phyloP scores from a whole-genome alignment of 768 basidiomycete genomes.

The Tricholoma flavovirens region DNA sequence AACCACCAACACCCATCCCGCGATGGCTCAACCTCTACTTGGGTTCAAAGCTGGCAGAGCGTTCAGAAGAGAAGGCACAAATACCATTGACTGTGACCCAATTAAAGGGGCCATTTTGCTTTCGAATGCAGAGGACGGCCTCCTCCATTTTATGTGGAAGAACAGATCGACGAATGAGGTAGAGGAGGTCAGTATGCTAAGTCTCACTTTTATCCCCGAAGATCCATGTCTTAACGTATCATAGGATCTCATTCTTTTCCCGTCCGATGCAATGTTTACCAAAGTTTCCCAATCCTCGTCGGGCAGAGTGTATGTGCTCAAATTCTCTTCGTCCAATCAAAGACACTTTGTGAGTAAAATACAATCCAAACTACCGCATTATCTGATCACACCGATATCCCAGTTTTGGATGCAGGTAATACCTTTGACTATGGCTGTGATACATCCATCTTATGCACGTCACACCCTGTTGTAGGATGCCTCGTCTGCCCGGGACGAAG shows the following conservation, averaged over 20 bases:
- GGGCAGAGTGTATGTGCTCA: conserved; percentile 81
- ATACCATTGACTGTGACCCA: conserved; percentile 59
- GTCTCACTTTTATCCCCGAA: background rate
- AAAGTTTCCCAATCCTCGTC: conserved; percentile 60
- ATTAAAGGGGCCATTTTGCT: conserved; percentile 73
- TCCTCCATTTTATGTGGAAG: conserved; percentile 79
- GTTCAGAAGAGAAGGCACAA: conserved; percentile 59
- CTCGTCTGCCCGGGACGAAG: conserved; percentile 58
- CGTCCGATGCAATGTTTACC: conserved; percentile 76
- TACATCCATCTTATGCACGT: conserved; percentile 1
- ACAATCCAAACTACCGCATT: background rate
- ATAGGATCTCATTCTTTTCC: conserved; percentile 85
- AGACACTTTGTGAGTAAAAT: conserved; percentile 73
- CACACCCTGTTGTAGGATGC: conserved; percentile 45
- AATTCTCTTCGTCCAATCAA: conserved; percentile 86
- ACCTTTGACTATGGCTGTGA: background rate
- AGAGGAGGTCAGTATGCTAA: conserved; percentile 50
- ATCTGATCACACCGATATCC: conserved; percentile 6
- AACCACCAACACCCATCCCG: conserved; percentile 2
- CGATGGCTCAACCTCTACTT: conserved; percentile 34
- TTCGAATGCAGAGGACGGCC: conserved; percentile 64
- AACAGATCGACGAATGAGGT: conserved; percentile 54
- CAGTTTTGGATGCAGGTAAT: conserved; percentile 87
- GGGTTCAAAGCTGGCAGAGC: conserved; percentile 73
- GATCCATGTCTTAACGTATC: conserved; percentile 2